These are phyloP conservation scores for Excoecaria cochinchinensis DNA, from an alignment of 345 rosid genomes.

Conservation along the genomic window DNA sequence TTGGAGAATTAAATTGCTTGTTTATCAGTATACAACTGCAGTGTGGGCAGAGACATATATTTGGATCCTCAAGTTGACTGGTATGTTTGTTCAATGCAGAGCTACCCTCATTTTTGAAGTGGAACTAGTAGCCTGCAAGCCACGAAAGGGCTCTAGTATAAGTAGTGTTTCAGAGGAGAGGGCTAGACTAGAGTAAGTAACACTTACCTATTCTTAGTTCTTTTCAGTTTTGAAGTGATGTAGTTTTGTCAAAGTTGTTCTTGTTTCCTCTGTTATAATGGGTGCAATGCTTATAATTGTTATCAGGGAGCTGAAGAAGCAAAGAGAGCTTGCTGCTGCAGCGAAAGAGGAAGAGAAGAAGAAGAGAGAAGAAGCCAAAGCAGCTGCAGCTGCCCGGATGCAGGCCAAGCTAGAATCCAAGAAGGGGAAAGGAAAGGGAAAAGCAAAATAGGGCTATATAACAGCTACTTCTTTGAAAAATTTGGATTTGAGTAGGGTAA, in stretches of 20 bases:
- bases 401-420: conserved; percentile 87
- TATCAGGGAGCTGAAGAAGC: conserved; percentile 88
- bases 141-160: conserved; percentile 72
- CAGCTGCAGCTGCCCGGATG: conserved; percentile 85
- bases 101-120: conserved; percentile 85
- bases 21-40: neutral
- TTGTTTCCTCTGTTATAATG: neutral
- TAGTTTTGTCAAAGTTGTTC: neutral
- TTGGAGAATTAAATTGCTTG: neutral
- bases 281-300: neutral
- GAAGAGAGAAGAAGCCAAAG: conserved; percentile 92
- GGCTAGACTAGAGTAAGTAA: conserved; percentile 86
- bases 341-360: conserved; percentile 77
- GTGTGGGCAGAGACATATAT: no score
- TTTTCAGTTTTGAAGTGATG: neutral
- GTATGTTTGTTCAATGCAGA: conserved; percentile 42
- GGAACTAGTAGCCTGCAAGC: conserved; percentile 74
- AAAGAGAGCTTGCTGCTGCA: conserved; percentile 77
- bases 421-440: conserved; percentile 89
- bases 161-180: conserved; percentile 74
- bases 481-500: neutral
- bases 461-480: neutral
- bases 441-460: conserved; percentile 43
- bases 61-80: neutral
- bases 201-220: neutral